Base-by-base conservation (phyloP, 2,329 filamentous ascomycete species). In the Setomelanomma holmii region DNA sequence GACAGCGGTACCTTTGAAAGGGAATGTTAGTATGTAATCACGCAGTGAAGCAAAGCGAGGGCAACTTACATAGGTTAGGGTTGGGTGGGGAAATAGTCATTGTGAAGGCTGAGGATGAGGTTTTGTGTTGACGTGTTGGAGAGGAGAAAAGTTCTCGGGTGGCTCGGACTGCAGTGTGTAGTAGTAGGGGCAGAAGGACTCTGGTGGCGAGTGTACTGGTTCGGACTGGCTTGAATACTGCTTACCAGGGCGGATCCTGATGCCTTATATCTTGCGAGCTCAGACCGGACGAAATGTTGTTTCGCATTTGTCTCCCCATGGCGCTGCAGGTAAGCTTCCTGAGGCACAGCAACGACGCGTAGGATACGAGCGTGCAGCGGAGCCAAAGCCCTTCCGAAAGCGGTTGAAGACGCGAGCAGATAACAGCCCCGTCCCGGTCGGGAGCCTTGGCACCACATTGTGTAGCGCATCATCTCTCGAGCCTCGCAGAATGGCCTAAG, bases 51-150 rank as follows among this genome's bases (percentile, higher is more conserved):
- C 27, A 3, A 10, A 8, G 27, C 10, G 27, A 30, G 27, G 27
- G 27, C 5, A 10, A 30, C 27, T 45, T 53, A 48, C 67, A 70
- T 12, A 12, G 40, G 1, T 47, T 33, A 4, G 63, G 63, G 33
- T 58, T 58, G n/a, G 63, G 36, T 14, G 63, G 64, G 39, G 61
- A 56, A 21, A 64, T 42, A 5, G 58, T 58, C 63, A 66, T 68
- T 19, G 19, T 48, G 56, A 42, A 24, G 35, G 22, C n/a, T n/a
- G n/a, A n/a, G n/a, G n/a, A n/a, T n/a, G n/a, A n/a, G n/a, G n/a
- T n/a, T n/a, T n/a, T n/a, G n/a, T n/a, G n/a, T n/a, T 14, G 41
- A 21, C 5, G 12, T 19, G 17, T n/a, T 42, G 39, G 16, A 10
- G 21, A 35, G 19, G 4, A 34, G 7, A 45, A 45, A 19, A 43